phyloP scores from a whole-genome alignment of 108 stramenopile genomes.

The Nitzschia sp. region DNA sequence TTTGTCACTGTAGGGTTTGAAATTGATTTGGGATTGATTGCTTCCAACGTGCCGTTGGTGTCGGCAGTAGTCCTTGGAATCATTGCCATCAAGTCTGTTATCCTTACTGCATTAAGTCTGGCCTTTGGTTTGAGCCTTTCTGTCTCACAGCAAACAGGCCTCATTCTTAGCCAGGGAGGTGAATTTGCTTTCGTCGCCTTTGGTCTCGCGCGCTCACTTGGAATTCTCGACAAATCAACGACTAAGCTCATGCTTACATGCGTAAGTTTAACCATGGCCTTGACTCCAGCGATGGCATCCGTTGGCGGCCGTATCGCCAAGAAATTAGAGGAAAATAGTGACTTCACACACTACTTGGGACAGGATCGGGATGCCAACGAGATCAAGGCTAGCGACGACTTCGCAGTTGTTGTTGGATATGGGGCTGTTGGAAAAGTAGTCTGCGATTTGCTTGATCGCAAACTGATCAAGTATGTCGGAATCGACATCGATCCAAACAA shows the following conservation, averaged over 20 bases:
- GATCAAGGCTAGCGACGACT: conserved; percentile 87
- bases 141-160: conserved; percentile 85
- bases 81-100: conserved; percentile 82
- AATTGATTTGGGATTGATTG: conserved; percentile 85
- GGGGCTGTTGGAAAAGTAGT: conserved; percentile 94
- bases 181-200: conserved; percentile 99
- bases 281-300: conserved; percentile 84
- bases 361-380: conserved; percentile 88
- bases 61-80: conserved; percentile 80
- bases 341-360: conserved; percentile 89
- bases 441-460: conserved; percentile 92
- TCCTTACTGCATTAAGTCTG: conserved; percentile 64
- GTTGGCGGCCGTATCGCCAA: conserved; percentile 72
- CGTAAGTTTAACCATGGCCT: conserved; percentile 95
- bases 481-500: conserved; percentile 92
- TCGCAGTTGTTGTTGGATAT: conserved; percentile 95
- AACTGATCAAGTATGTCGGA: conserved; percentile 93
- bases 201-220: conserved; percentile 86
- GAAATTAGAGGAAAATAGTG: conserved; percentile 80
- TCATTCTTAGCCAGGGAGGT: conserved; percentile 93
- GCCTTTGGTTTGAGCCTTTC: conserved; percentile 83
- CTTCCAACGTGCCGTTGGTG: conserved; percentile 67
- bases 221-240: conserved; percentile 71
- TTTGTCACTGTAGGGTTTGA: conserved; percentile 97
- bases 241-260: conserved; percentile 91